Evolutionary conservation across 73 alveolate genomes (phyloP).

Genomic region (Breviolum minutum): DNA sequence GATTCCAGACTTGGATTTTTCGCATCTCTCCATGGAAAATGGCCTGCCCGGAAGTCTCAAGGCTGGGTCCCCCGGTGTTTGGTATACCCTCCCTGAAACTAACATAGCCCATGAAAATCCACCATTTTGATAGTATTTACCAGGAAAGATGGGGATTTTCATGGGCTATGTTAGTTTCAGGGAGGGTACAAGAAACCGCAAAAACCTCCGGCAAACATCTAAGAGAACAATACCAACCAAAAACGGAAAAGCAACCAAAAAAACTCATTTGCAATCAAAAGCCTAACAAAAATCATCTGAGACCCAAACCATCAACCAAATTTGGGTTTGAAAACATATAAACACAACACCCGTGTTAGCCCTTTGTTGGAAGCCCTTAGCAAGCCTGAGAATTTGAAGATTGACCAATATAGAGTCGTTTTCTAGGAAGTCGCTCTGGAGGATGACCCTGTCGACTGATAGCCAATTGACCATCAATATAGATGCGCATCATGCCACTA

Average conservation of each 20-base stretch:
- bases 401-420: constrained; percentile 48
- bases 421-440: constrained; percentile 19
- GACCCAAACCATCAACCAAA: no score
- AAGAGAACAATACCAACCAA: no score
- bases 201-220: no score
- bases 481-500: constrained; percentile 83
- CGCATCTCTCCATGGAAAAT: constrained; percentile 73
- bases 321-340: background rate
- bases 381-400: constrained; percentile 33
- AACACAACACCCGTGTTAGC: background rate
- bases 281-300: no score
- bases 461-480: constrained; percentile 72
- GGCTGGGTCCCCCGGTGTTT: no score
- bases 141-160: no score
- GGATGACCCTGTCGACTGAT: constrained; percentile 68
- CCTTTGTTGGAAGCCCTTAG: background rate
- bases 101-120: no score
- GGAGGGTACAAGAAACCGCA: no score
- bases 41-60: background rate
- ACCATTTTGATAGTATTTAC: no score
- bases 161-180: no score
- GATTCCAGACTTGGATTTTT: constrained; percentile 83
- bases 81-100: no score
- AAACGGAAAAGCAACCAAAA: no score
- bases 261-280: background rate